Evolutionary conservation across 2,329 filamentous ascomycete genomes (phyloP), one percentile per base, ranked within the genome.

Genomic region (Ambrosiella xylebori): DNA sequence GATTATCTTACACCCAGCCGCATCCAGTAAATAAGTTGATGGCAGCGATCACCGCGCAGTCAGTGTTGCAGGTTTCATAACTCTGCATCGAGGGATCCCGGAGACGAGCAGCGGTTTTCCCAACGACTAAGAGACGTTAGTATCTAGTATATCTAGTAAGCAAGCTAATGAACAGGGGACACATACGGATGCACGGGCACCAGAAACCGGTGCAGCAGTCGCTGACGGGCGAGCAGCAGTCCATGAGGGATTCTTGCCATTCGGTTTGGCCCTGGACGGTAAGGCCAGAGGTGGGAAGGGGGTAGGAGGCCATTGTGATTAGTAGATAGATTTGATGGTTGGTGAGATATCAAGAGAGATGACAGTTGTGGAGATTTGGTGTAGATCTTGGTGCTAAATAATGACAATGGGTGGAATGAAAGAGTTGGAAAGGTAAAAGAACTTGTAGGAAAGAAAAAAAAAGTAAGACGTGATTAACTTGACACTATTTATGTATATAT

Each of bases 181-280:
- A 71, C 73, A 53, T 66, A 75, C 73, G 65, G 27, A 75, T 62
- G 61, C 73, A 76, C 9, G 74, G 74, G 57, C 72, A 63, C 54
- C 66, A 74, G 39, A 66, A 68, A 51, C 66, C 68, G 37, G 74
- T 64, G 51, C 71, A 62, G 61, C 71, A 74, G 54, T 64, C 67
- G 35, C 65, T 66, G 63, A 68, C 68, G 15, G 72, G 72, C 15
- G 39, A 53, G 19, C 65, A 66, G 67, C 73, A 76, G 64, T 68
- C 63, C 64, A 68, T 70, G 54, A 76, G 66, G 61, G 64, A 63
- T 60, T 63, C 65, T 61, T 69, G 62, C 72, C 71, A 74, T 27
- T 27, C 47, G 19, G 47, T 27, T 19, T 27, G 47, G 47, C 47
- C 19, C 47, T 51, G 47, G 47, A 51, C 35, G 19, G 17, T 1